phyloP scores from a whole-genome alignment of 805 yeast species.

The Saccharomycopsis selenospora region DNA sequence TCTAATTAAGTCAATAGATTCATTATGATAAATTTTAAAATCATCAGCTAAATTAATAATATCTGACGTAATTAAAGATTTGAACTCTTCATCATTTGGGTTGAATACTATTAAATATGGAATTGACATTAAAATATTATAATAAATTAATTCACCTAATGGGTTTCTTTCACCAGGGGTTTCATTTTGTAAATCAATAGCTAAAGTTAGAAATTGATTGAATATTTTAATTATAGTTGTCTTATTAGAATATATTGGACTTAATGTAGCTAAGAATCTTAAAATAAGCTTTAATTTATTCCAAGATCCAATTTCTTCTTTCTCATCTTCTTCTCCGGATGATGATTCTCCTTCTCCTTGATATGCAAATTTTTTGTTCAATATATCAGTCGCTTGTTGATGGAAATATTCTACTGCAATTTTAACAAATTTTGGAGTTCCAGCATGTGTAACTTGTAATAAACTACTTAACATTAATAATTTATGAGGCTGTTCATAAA shows the following conservation, averaged over 20 bases:
- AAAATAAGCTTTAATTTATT: constrained; percentile 62
- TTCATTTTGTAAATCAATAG: constrained; percentile 46
- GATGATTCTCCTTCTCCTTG: constrained; percentile 6
- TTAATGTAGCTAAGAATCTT: constrained; percentile 60
- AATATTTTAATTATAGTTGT: constrained; percentile 35
- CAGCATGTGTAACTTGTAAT: constrained; percentile 57
- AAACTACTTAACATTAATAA: constrained; percentile 63
- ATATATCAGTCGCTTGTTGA: constrained; percentile 48
- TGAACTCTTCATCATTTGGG: constrained; percentile 27
- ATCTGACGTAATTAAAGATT: constrained; percentile 32
- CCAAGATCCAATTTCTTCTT: constrained; percentile 45
- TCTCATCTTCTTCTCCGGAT: constrained; percentile 19
- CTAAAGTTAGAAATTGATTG: constrained; percentile 44
- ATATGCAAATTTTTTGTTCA: constrained; percentile 29
- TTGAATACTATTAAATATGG: constrained; percentile 56
- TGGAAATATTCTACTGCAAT: constrained; percentile 64
- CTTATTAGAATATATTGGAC: constrained; percentile 52
- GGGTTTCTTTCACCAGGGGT: constrained; percentile 39
- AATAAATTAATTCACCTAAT: constrained; percentile 61
- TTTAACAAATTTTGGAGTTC: constrained; percentile 58
- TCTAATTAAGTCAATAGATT: constrained; percentile 23
- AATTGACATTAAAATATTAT: constrained; percentile 50
- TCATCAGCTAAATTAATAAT: constrained; percentile 39
- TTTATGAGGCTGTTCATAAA: constrained; percentile 90
- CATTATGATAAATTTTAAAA: constrained; percentile 28